Percentiles rank a stretch among this genome's conserved stretches.
phyloP scores from a whole-genome alignment of 495 filamentous ascomycete genomes.

The Evernia prunastri region DNA sequence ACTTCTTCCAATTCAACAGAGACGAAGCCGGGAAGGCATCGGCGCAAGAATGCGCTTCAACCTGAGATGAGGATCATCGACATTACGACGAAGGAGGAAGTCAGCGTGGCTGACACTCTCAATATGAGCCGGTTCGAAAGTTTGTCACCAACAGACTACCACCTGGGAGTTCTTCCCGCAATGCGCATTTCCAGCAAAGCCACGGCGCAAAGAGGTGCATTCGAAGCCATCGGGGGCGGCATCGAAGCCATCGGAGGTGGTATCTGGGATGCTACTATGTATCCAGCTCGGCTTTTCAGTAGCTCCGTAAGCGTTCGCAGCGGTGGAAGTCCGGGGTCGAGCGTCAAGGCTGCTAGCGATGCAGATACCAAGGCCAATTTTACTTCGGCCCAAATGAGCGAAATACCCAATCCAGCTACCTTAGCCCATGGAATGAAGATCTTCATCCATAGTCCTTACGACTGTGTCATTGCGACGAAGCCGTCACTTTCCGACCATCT shows the following conservation, averaged over 20 bases:
- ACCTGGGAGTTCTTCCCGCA: constrained; percentile 74
- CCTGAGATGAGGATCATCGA: constrained; percentile 90
- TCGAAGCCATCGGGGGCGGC: constrained; percentile 60
- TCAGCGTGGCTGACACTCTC: constrained; percentile 71
- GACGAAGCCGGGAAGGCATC: constrained; percentile 53
- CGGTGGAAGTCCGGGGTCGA: constrained; percentile 53
- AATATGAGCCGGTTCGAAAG: constrained; percentile 77
- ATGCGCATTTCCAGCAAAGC: constrained; percentile 53
- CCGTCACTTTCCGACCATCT: constrained; percentile 79
- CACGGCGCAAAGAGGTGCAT: constrained; percentile 55
- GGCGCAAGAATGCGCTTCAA: constrained; percentile 65
- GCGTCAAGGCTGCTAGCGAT: constrained; percentile 40
- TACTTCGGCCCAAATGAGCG: constrained; percentile 26
- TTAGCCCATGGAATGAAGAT: constrained; percentile 74
- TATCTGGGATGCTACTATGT: constrained; percentile 74
- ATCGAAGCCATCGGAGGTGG: constrained; percentile 51
- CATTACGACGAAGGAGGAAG: constrained; percentile 68
- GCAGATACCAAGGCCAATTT: constrained; percentile 41
- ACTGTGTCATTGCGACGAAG: constrained; percentile 82
- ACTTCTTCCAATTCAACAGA: constrained; percentile 42
- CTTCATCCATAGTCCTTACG: constrained; percentile 92
- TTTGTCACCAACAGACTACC: constrained; percentile 86
- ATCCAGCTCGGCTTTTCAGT: constrained; percentile 75
- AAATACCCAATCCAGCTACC: constrained; percentile 29
- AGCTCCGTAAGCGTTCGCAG: constrained; percentile 80